Evolutionary conservation across 1,284 basidiomycete genomes (phyloP).

Genomic region (Thelephora terrestris): DNA sequence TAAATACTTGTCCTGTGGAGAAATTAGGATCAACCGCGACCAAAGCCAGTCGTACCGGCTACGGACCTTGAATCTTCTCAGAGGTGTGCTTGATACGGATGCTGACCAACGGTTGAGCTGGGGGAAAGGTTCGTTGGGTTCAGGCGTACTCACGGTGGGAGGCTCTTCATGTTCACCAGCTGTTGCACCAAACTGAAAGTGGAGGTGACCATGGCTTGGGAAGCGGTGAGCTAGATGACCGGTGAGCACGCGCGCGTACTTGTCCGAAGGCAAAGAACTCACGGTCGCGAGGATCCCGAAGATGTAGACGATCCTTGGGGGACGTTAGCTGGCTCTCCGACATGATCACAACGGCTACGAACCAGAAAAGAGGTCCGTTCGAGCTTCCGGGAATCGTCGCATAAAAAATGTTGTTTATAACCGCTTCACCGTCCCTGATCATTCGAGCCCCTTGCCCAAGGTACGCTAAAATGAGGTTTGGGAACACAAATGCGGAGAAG

Average conservation of each 20-base stretch:
- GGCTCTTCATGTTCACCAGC: conserved; percentile 46
- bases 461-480: conserved; percentile 53
- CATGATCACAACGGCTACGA: conserved; percentile 3
- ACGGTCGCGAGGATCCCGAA: conserved; percentile 57
- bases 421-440: conserved; percentile 36
- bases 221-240: conserved; percentile 38
- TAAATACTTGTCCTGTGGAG: conserved; percentile 31
- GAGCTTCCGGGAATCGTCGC: conserved; percentile 45
- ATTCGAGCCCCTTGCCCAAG: conserved; percentile 60
- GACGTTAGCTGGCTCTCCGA: background rate
- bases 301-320: conserved; percentile 44
- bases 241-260: background rate
- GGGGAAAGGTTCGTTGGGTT: background rate
- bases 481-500: conserved; percentile 47
- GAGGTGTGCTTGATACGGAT: conserved; percentile 51
- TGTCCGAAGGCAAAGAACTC: conserved; percentile 9
- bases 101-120: conserved; percentile 11
- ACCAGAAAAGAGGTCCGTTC: conserved; percentile 49
- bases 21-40: too few species aligned
- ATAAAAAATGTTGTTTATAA: conserved; percentile 53
- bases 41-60: too few species aligned
- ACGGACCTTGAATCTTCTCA: conserved; percentile 31
- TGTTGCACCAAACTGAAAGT: conserved; percentile 58
- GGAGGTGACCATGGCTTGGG: conserved; percentile 61
- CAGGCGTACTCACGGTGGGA: conserved; percentile 33